Conservation (phyloP, 1,139 yeast genomes). For the Kodamaea suecica region DNA sequence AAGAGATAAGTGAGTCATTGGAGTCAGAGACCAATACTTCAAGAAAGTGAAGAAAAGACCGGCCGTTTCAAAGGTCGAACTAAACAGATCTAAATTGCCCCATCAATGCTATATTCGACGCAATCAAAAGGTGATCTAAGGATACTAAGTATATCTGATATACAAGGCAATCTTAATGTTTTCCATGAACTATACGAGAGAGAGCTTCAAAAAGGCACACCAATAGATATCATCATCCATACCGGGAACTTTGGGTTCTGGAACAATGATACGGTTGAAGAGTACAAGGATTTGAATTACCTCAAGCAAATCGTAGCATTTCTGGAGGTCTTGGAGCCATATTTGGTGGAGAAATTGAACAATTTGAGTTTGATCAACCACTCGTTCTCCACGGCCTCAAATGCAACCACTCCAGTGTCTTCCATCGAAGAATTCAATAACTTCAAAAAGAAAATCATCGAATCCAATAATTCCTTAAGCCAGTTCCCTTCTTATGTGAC, state of each 20-base stretch:
- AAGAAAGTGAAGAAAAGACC: no score
- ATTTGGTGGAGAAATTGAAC: constrained; percentile 44
- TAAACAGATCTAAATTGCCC: no score
- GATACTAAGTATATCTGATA: constrained; percentile 30
- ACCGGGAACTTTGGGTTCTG: constrained; percentile 82
- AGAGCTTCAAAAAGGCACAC: constrained; percentile 13
- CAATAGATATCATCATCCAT: constrained; percentile 50
- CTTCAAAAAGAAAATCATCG: constrained; percentile 34
- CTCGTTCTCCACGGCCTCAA: constrained; percentile 2
- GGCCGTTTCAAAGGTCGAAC: no score
- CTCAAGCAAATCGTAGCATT: constrained; percentile 67
- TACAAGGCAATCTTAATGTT: constrained; percentile 33
- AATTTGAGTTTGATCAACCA: constrained; percentile 36
- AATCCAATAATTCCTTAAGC: constrained; percentile 41
- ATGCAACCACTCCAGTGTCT: neutral
- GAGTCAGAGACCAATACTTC: no score
- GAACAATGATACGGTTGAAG: constrained; percentile 53
- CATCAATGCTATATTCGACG: neutral
- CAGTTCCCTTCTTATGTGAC: constrained; percentile 52
- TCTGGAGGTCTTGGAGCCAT: constrained; percentile 55
- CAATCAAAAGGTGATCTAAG: constrained; percentile 8
- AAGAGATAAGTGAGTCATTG: no score
- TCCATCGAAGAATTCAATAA: constrained; percentile 16
- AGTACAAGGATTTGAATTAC: constrained; percentile 51
- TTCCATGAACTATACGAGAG: constrained; percentile 18